Base-by-base conservation (phyloP, 495 filamentous ascomycete genomes). In the Aspergillus steynii region DNA sequence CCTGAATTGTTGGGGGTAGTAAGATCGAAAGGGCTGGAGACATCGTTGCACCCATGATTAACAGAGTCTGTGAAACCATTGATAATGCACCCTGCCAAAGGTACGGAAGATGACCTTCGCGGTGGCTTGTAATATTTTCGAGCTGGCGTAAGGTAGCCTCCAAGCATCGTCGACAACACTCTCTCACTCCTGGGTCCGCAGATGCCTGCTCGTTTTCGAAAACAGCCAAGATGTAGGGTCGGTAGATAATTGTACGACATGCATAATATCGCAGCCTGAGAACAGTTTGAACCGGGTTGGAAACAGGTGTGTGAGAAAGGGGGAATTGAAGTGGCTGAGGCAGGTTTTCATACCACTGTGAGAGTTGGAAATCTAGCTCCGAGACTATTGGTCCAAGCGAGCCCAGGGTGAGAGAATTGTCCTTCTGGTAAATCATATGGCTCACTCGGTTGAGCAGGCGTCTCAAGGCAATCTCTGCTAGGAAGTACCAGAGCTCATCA, bases 41-140 rank as follows among this genome's bases (percentile, higher is more conserved):
- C 87, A 93, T 90, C 20, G 86, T 92, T 53, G 89, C 90, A 6
- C 89, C 90, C 90, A 93, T 93, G 42, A 93, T 84, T 46, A 94
- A 73, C 32, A 93, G 78, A 2, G 88, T 88, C 74, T 93, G 90
- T 7, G 88, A 91, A 28, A 93, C 88, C 67, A 94, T 89, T 53
- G 87, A 91, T 49, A 93, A 80, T 2, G 90, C 90, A 37, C 90
- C 90, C 76, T 92, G 90, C 89, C 89, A 92, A 15, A 93, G 81
- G 74, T 93, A 93, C n/a, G 90, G 90, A 72, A 94, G 87, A 65
- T 93, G 90, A 59, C 90, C 90, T 65, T 89, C 89, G 66, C 91
- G 90, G 77, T 93, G 90, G 58, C 86, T 88, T 56, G 83, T 83
- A 65, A 93, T 87, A 67, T 92, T 83, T 74, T 93, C 89, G 57